These are phyloP conservation scores for Lepidium campestre DNA, from an alignment of 441 rosid genomes.

Conservation along the genomic window DNA sequence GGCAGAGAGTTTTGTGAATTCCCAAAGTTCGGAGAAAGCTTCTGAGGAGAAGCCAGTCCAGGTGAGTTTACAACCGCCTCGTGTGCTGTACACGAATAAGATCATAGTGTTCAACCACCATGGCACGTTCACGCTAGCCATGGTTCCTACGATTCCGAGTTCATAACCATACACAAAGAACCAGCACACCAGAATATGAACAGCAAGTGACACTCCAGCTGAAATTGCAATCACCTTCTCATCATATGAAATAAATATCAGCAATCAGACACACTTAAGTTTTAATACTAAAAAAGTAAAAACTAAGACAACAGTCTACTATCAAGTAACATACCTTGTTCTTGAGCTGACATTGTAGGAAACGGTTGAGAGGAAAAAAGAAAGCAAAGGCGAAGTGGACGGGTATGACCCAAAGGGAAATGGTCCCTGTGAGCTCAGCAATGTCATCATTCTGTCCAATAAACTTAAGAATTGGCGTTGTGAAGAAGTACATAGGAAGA, in stretches of 20 bases:
- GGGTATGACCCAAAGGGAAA: slow-evolving; percentile 58
- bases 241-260: too few relatives aligned
- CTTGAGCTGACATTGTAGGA: slow-evolving; percentile 64
- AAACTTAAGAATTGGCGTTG: slow-evolving; percentile 51
- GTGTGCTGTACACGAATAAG: slow-evolving; percentile 26
- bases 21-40: slow-evolving; percentile 69
- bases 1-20: slow-evolving; percentile 59
- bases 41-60: slow-evolving; percentile 65
- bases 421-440: slow-evolving; percentile 54
- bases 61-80: slow-evolving; percentile 49
- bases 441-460: slow-evolving; percentile 69
- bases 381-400: slow-evolving; percentile 67
- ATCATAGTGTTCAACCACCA: slow-evolving; percentile 53
- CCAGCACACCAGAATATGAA: slow-evolving; percentile 46
- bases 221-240: slow-evolving; percentile 37
- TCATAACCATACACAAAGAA: slow-evolving; percentile 36
- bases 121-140: slow-evolving; percentile 45
- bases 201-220: slow-evolving; percentile 27
- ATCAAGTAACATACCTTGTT: slow-evolving; percentile 29
- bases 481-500: slow-evolving; percentile 55
- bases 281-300: too few relatives aligned
- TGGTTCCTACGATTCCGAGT: slow-evolving; percentile 50
- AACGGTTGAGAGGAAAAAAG: slow-evolving; percentile 58
- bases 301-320: too few relatives aligned
- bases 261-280: too few relatives aligned